Percentiles rank a stretch among this genome's conserved stretches.
Evolutionary conservation across 2,329 filamentous ascomycete species (phyloP).

Genomic region (Colletotrichum sojae): DNA sequence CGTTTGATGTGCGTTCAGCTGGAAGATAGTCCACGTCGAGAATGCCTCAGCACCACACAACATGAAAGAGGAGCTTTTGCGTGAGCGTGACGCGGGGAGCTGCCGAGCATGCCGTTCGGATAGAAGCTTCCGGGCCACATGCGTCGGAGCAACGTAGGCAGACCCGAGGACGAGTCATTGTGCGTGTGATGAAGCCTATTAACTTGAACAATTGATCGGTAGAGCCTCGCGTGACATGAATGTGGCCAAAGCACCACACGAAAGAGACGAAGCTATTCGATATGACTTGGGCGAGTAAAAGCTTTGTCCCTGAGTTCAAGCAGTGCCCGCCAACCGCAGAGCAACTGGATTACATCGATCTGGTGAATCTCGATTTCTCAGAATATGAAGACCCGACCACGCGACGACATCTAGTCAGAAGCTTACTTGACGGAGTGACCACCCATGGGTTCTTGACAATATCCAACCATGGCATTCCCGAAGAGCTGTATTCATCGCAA

Average conservation of each 20-base stretch:
- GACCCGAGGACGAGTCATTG: not conserved
- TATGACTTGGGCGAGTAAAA: not conserved
- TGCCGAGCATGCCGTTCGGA: not conserved
- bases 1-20: not conserved
- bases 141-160: not conserved
- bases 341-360: slow-evolving; percentile 1
- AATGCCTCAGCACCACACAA: slow-evolving; percentile 21
- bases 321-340: not conserved
- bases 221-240: no score
- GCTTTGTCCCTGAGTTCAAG: not conserved
- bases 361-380: slow-evolving; percentile 7
- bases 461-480: slow-evolving; percentile 4
- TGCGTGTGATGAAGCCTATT: not conserved
- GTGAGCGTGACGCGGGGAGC: not conserved
- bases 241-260: no score
- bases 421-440: not conserved
- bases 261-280: not conserved
- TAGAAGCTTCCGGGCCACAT: not conserved
- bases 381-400: not conserved
- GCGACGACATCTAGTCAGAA: not conserved
- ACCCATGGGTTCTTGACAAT: not conserved
- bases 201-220: no score
- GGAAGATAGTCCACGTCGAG: slow-evolving; percentile 6
- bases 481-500: not conserved
- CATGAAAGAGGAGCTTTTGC: not conserved